Percentiles rank a stretch among this genome's conserved stretches.
phyloP scores from a whole-genome alignment of 176 grass and related monocot genomes.

The Lolium rigidum region DNA sequence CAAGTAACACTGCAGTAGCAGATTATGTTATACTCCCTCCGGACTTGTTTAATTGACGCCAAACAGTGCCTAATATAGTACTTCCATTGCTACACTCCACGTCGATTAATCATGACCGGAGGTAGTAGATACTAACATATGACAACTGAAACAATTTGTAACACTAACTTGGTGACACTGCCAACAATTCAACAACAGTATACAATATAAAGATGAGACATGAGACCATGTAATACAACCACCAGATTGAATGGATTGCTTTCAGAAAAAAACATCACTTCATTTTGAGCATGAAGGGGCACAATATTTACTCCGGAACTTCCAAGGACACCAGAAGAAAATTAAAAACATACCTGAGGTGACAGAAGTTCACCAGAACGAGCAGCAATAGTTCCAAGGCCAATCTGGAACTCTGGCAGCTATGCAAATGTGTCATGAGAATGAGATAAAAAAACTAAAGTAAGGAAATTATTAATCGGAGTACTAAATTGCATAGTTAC shows the following conservation, averaged over 20 bases:
- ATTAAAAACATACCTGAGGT: constrained; percentile 65
- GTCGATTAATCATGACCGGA: too few relatives aligned
- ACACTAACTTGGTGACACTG: constrained; percentile 12
- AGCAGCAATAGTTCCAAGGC: constrained; percentile 79
- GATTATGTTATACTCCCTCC: neutral
- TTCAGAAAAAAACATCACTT: neutral
- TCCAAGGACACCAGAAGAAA: constrained; percentile 8
- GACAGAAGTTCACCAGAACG: constrained; percentile 71
- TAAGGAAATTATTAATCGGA: neutral
- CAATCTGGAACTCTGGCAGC: constrained; percentile 91
- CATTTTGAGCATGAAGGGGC: constrained; percentile 22
- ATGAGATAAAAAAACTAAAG: constrained; percentile 31
- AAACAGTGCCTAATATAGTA: too few relatives aligned
- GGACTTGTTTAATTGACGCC: too few relatives aligned
- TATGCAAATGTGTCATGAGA: constrained; percentile 50
- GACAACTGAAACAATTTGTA: constrained; percentile 18
- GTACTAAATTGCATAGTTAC: neutral
- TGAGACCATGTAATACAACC: constrained; percentile 16
- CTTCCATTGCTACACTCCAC: too few relatives aligned
- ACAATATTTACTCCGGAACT: neutral
- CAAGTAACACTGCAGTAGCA: neutral
- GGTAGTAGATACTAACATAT: neutral
- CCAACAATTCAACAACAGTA: neutral
- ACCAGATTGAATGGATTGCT: neutral
- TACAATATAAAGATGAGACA: constrained; percentile 20